These are phyloP conservation scores for Fusarium fracticaudum DNA, from an alignment of 2,329 filamentous ascomycete genomes.

Conservation along the genomic window DNA sequence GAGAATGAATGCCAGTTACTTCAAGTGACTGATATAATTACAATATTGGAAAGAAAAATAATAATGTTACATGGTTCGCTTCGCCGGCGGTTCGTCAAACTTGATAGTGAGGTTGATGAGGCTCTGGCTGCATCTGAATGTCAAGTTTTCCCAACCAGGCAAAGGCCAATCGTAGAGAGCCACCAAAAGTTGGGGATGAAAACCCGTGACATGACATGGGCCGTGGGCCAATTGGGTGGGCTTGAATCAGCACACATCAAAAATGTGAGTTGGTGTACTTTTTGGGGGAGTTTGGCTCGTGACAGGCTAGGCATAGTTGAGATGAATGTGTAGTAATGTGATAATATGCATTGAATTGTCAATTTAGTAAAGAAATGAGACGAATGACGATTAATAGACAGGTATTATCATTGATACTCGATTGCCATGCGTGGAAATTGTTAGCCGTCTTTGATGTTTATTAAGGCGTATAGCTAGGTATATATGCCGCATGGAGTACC, in stretches of 20 bases:
- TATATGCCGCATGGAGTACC: background rate
- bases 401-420: background rate
- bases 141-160: conserved; percentile 23
- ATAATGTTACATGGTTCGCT: conserved; percentile 37
- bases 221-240: conserved; percentile 13
- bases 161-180: conserved; percentile 19
- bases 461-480: background rate
- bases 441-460: background rate
- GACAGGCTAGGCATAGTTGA: background rate
- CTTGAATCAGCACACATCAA: conserved; percentile 14
- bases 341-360: background rate
- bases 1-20: background rate
- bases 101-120: conserved; percentile 28
- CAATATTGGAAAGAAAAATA: background rate
- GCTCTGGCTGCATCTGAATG: conserved; percentile 15
- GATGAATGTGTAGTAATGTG: too few species aligned
- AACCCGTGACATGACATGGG: conserved; percentile 38
- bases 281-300: background rate
- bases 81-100: background rate
- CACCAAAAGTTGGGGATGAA: conserved; percentile 18
- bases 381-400: background rate
- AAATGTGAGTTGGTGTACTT: conserved; percentile 2
- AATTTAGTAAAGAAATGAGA: background rate
- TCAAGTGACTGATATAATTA: conserved; percentile 12
- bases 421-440: background rate